Evolutionary conservation across 176 grass and related monocot genomes (phyloP), one percentile per base, ranked within the genome.

Genomic region (Carex parvula): DNA sequence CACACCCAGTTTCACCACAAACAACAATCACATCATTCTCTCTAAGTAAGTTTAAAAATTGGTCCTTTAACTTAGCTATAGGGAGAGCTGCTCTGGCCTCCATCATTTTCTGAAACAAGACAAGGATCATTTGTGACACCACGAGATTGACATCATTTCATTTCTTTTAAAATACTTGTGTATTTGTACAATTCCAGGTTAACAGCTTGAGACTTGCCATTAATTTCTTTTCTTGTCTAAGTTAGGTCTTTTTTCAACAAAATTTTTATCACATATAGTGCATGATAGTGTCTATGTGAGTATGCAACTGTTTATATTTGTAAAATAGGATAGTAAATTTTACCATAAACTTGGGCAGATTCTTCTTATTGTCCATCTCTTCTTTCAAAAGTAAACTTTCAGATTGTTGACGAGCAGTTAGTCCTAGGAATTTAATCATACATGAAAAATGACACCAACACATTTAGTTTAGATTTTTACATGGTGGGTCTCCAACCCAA

Each of bases 1-100:
- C 95, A 70, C 95, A 98, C 69, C 95, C 95, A 69, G 95, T 98
- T 94, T 98, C 95, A 20, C 95, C 95, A 63, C 91, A 88, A 87
- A 98, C 92, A 91, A 98, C 90, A 76, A 94, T 91, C 77, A 98
- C 89, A 84, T 98, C 89, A 80, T 93, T 91, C 79, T 93, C 92
- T 87, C 88, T 81, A 66, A 98, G 82, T 61, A 94, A 87, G 30
- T 90, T 87, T 66, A 98, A 82, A 82, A 98, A 82, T 86, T 91
- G 86, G 26, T 83, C 86, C 85, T 91, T 94, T 80, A 93, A 60
- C 84, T 86, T 86, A 86, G 90, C 88, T 22, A 98, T 98, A 73
- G 95, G 95, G 50, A 98, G 71, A 91, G 90, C 89, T 92, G 89
- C 86, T 87, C 95, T 94, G 66, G 86, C 84, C 89, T 92, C 89